Percentiles rank a stretch among this genome's conserved stretches.
Conservation (phyloP, 768 basidiomycete species). For the Dioszegia hungarica region DNA sequence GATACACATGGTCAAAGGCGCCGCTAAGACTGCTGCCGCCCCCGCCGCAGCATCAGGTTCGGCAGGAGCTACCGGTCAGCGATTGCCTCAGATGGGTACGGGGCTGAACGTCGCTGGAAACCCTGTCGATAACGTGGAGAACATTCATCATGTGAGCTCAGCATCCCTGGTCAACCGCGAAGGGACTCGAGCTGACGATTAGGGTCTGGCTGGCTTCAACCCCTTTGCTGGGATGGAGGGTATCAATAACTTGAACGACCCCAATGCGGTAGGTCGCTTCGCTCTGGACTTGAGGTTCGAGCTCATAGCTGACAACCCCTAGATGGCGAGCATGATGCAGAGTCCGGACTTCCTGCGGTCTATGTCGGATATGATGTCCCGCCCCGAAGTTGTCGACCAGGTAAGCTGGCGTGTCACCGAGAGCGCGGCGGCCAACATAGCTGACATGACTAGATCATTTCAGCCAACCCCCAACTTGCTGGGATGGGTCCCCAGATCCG, state of each 20-base stretch:
- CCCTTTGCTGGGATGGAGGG: slow-evolving; percentile 83
- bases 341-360: slow-evolving; percentile 68
- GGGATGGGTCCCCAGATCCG: slow-evolving; percentile 75
- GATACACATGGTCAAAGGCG: slow-evolving; percentile 89
- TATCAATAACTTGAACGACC: slow-evolving; percentile 75
- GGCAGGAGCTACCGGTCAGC: slow-evolving; percentile 6
- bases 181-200: background rate
- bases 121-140: slow-evolving; percentile 52
- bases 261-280: slow-evolving; percentile 69
- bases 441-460: slow-evolving; percentile 55
- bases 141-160: slow-evolving; percentile 38
- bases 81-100: slow-evolving; percentile 72
- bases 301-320: background rate
- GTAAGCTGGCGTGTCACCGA: slow-evolving; percentile 19
- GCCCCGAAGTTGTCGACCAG: slow-evolving; percentile 82
- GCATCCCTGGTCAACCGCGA: background rate
- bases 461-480: slow-evolving; percentile 69
- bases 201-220: slow-evolving; percentile 57
- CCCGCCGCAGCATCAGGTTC: slow-evolving; percentile 30
- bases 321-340: slow-evolving; percentile 82
- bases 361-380: slow-evolving; percentile 79
- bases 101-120: slow-evolving; percentile 78
- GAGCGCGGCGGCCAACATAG: background rate
- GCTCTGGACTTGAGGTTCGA: background rate
- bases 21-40: slow-evolving; percentile 55